phyloP scores from a whole-genome alignment of 2,329 filamentous ascomycete genomes.

The Exophiala dermatitidis region DNA sequence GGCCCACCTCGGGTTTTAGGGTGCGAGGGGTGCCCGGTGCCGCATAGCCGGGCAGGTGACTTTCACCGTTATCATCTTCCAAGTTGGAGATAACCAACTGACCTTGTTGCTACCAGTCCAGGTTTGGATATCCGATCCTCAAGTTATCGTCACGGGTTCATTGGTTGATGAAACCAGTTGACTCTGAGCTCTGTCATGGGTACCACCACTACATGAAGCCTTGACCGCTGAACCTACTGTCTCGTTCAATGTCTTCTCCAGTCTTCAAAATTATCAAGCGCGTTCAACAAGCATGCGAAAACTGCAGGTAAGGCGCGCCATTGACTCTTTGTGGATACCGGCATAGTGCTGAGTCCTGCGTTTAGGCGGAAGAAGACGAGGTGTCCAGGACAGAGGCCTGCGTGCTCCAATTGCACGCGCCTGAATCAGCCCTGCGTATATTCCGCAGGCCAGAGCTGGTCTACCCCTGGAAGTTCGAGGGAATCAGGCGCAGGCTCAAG shows the following conservation, averaged over 20 bases:
- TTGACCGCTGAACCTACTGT: too few relatives aligned
- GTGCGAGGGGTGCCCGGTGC: too few relatives aligned
- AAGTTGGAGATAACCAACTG: too few relatives aligned
- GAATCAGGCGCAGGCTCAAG: neutral
- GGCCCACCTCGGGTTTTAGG: too few relatives aligned
- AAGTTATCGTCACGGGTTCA: too few relatives aligned
- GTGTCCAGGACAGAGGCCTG: constrained; percentile 25
- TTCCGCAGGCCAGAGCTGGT: constrained; percentile 1
- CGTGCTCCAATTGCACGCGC: constrained; percentile 25
- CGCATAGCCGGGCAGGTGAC: too few relatives aligned
- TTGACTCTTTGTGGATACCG: neutral
- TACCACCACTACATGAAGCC: too few relatives aligned
- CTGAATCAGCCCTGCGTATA: constrained; percentile 23
- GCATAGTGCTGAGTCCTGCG: neutral
- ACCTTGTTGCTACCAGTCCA: too few relatives aligned
- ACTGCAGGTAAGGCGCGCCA: constrained; percentile 8
- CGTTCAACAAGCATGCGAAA: constrained; percentile 6
- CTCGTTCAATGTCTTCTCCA: neutral
- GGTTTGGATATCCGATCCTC: too few relatives aligned
- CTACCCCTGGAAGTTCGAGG: constrained; percentile 1
- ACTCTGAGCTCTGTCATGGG: too few relatives aligned
- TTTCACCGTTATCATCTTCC: too few relatives aligned
- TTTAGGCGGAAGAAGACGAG: constrained; percentile 25
- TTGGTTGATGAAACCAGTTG: too few relatives aligned
- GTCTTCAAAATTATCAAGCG: constrained; percentile 1